Evolutionary conservation across 2,329 filamentous ascomycete species (phyloP).

Genomic region (Arthrobotrys entomopaga): DNA sequence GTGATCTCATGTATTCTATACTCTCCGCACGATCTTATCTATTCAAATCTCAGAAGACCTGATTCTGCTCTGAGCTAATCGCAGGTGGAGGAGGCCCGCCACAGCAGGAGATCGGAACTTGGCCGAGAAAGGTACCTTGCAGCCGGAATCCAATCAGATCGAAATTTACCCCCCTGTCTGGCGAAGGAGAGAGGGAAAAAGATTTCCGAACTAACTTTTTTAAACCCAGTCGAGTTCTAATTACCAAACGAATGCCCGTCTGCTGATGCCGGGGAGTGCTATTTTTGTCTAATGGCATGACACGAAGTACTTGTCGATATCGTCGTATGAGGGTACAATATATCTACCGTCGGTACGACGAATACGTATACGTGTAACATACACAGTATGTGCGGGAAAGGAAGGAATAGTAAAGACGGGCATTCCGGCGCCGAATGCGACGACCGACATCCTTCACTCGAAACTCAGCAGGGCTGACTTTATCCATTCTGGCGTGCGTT

Average conservation of each 20-base stretch:
- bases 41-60: too few species aligned
- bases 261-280: slow-evolving; percentile 1
- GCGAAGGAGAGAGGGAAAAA: not conserved
- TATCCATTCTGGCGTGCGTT: too few species aligned
- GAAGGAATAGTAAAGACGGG: not conserved
- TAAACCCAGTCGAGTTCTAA: not conserved
- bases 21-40: too few species aligned
- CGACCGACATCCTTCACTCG: not conserved
- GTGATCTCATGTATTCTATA: too few species aligned
- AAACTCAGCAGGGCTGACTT: slow-evolving; percentile 3
- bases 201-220: not conserved
- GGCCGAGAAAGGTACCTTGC: slow-evolving; percentile 33
- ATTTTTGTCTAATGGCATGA: slow-evolving; percentile 1
- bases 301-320: too few species aligned
- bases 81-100: not conserved
- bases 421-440: slow-evolving; percentile 11
- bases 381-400: too few species aligned
- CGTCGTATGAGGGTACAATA: not conserved
- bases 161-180: not conserved
- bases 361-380: too few species aligned
- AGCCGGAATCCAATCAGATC: slow-evolving; percentile 12
- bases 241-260: not conserved
- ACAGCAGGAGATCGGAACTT: slow-evolving; percentile 23
- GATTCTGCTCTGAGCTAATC: too few species aligned
- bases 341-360: not conserved